These are phyloP conservation scores for Penicillium silybi DNA, from an alignment of 495 filamentous ascomycete genomes.

Conservation along the genomic window DNA sequence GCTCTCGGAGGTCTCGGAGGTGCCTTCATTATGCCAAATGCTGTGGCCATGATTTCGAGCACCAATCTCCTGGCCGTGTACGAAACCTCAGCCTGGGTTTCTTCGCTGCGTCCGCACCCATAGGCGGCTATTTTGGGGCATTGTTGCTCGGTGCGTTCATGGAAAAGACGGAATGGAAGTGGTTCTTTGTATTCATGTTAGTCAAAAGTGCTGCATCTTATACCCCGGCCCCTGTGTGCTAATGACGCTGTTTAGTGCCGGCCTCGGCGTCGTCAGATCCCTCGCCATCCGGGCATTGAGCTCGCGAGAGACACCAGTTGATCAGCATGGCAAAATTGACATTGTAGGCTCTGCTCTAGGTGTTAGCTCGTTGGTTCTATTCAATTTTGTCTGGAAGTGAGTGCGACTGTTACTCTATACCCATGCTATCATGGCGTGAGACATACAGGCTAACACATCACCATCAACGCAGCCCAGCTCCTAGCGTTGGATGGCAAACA, in stretches of 20 bases:
- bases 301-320: conserved; percentile 35
- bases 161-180: conserved; percentile 42
- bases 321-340: conserved; percentile 45
- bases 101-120: conserved; percentile 48
- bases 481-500: conserved; percentile 44
- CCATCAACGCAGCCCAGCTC: conserved; percentile 40
- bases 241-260: conserved; percentile 16
- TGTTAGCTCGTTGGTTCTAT: conserved; percentile 42
- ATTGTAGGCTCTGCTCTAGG: conserved; percentile 47
- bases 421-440: neutral
- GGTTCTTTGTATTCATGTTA: conserved; percentile 49
- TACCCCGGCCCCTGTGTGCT: neutral
- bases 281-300: conserved; percentile 21
- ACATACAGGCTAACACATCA: neutral
- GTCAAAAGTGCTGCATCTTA: neutral
- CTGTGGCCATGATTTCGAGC: conserved; percentile 44
- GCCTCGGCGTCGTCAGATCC: conserved; percentile 34
- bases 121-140: conserved; percentile 43
- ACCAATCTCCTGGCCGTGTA: conserved; percentile 39
- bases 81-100: conserved; percentile 48
- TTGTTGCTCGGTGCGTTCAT: conserved; percentile 42
- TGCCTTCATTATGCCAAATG: conserved; percentile 45
- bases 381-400: conserved; percentile 56
- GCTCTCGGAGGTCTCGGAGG: conserved; percentile 43
- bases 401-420: conserved; percentile 5